phyloP scores from a whole-genome alignment of 306 rosid genomes.

The Medicago lupulina region DNA sequence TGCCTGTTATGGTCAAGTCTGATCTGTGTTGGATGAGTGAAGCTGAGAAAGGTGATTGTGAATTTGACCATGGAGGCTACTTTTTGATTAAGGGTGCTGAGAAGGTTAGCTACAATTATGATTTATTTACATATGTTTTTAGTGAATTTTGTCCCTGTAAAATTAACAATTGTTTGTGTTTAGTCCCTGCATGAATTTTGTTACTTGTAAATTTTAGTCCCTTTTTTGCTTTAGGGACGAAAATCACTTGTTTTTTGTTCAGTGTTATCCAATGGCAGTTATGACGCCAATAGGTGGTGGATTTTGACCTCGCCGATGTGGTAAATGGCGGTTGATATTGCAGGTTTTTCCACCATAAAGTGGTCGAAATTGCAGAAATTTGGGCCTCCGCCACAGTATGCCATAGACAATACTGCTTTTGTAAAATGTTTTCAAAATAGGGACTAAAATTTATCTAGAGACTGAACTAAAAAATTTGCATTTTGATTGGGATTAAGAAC shows the following conservation, averaged over 20 bases:
- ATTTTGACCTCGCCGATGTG: too few species aligned
- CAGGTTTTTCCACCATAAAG: too few species aligned
- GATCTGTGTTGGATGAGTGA: slow-evolving; percentile 89
- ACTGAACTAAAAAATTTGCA: not conserved
- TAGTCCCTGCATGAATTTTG: not conserved
- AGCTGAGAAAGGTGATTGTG: slow-evolving; percentile 75
- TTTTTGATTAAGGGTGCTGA: slow-evolving; percentile 93
- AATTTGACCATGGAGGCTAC: slow-evolving; percentile 92
- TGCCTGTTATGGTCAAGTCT: slow-evolving; percentile 96
- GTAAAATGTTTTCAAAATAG: not conserved
- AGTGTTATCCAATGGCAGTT: too few species aligned
- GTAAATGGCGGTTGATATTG: too few species aligned
- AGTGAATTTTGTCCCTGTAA: not conserved
- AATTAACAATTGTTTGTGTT: not conserved
- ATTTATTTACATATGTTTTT: not conserved
- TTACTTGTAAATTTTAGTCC: not conserved
- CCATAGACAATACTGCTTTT: too few species aligned
- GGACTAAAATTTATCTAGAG: not conserved
- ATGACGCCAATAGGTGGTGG: too few species aligned
- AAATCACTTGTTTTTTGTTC: not conserved
- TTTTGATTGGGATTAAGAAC: not conserved
- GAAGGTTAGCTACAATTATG: slow-evolving; percentile 60
- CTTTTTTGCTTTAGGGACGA: not conserved
- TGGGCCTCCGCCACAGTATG: too few species aligned
- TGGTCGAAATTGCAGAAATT: too few species aligned